Conservation (phyloP, 1,139 yeast species). For the Kodamaea sp. region DNA sequence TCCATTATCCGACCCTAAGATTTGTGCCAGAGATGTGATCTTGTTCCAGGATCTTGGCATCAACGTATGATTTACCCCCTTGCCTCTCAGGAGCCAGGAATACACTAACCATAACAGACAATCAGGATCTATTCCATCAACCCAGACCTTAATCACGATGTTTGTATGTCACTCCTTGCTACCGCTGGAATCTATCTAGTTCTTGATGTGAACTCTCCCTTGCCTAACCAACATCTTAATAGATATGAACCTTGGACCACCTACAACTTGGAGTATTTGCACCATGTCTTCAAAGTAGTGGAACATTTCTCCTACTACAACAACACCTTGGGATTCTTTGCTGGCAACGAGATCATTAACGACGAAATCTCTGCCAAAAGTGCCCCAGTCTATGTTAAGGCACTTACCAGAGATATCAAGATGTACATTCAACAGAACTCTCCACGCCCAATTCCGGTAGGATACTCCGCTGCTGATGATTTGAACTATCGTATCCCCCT, state of each 20-base stretch:
- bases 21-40: constrained; percentile 74
- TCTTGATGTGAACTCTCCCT: constrained; percentile 88
- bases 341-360: constrained; percentile 91
- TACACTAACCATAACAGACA: constrained; percentile 47
- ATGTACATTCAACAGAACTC: constrained; percentile 59
- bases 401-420: constrained; percentile 79
- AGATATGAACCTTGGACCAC: constrained; percentile 89
- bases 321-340: constrained; percentile 89
- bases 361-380: constrained; percentile 71
- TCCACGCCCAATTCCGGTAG: constrained; percentile 78
- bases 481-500: constrained; percentile 70
- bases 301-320: constrained; percentile 83
- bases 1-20: constrained; percentile 69
- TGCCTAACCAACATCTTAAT: constrained; percentile 73
- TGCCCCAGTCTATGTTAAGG: constrained; percentile 74
- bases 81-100: not conserved
- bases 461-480: constrained; percentile 97
- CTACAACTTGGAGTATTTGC: constrained; percentile 66
- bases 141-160: constrained; percentile 81
- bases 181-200: constrained; percentile 89
- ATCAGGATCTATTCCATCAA: constrained; percentile 85
- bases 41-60: constrained; percentile 76
- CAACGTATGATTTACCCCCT: constrained; percentile 45
- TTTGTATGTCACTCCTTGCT: constrained; percentile 89
- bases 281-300: constrained; percentile 75